Percentiles rank a stretch among this genome's conserved stretches.
These are phyloP conservation scores for Somion occarium DNA, from an alignment of 1,284 basidiomycete genomes.

Conservation along the genomic window DNA sequence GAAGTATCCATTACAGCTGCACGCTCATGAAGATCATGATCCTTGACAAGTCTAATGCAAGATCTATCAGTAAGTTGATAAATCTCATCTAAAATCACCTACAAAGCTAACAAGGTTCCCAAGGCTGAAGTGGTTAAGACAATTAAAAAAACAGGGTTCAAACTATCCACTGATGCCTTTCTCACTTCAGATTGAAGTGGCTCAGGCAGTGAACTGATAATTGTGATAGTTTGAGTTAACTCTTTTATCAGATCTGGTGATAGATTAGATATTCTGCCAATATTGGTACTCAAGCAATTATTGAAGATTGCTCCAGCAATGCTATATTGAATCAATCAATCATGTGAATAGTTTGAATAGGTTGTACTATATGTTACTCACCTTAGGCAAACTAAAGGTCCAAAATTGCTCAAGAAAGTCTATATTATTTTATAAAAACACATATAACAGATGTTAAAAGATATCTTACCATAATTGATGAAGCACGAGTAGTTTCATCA, in stretches of 20 bases:
- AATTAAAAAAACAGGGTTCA: conserved; percentile 8
- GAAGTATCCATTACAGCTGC: too few species aligned
- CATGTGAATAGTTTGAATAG: background rate
- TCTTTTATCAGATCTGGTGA: conserved; percentile 1
- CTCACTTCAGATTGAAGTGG: conserved; percentile 6
- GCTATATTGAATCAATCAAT: background rate
- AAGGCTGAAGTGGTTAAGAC: background rate
- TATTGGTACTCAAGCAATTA: conserved; percentile 6
- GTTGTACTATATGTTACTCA: background rate
- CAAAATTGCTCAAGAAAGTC: conserved; percentile 7
- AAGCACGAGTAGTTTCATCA: conserved; percentile 8
- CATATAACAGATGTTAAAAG: background rate
- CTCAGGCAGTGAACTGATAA: conserved; percentile 9
- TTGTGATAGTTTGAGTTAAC: conserved; percentile 7
- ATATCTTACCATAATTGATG: conserved; percentile 5
- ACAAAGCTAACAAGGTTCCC: conserved; percentile 1
- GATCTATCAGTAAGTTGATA: background rate
- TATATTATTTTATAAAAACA: background rate
- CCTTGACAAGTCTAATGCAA: conserved; percentile 1
- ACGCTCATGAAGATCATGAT: conserved; percentile 3
- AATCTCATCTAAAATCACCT: background rate
- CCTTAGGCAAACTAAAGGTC: conserved; percentile 7
- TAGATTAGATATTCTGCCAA: conserved; percentile 4
- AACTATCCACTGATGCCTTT: conserved; percentile 1
- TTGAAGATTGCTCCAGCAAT: conserved; percentile 10